Percentiles rank a stretch among this genome's conserved stretches.
Evolutionary conservation across 2,329 filamentous ascomycete species (phyloP).

Genomic region (Ascochyta fabae): DNA sequence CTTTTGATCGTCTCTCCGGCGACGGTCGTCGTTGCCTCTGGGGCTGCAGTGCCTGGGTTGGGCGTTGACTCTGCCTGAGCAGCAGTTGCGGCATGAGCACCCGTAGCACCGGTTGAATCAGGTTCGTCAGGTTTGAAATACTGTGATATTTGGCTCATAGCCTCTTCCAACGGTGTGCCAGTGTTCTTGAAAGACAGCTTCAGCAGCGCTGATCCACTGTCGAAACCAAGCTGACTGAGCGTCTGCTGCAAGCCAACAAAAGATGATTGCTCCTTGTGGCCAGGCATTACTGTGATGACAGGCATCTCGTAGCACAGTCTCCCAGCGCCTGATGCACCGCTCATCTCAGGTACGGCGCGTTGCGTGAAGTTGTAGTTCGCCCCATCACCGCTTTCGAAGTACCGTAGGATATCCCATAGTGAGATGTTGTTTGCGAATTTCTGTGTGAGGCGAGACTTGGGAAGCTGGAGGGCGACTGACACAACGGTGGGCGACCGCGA

Average conservation of each 20-base stretch:
- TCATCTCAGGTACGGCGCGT: conserved; percentile 72
- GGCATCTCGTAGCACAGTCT: conserved; percentile 89
- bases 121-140: conserved; percentile 67
- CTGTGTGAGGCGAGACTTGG: conserved; percentile 74
- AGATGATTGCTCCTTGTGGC: conserved; percentile 70
- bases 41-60: conserved; percentile 27
- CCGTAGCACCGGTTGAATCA: conserved; percentile 31
- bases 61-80: conserved; percentile 37
- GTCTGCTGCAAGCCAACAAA: conserved; percentile 89
- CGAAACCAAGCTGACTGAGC: conserved; percentile 83
- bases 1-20: conserved; percentile 33
- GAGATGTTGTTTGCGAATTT: conserved; percentile 89
- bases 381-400: conserved; percentile 73
- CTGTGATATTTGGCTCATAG: conserved; percentile 78
- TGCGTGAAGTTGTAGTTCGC: conserved; percentile 78
- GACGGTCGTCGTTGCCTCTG: conserved; percentile 33
- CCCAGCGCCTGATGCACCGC: conserved; percentile 64
- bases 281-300: conserved; percentile 79
- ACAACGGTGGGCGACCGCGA: conserved; percentile 86
- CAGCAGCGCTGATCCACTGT: conserved; percentile 80
- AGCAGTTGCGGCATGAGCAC: conserved; percentile 37
- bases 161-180: conserved; percentile 80
- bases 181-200: conserved; percentile 78
- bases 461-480: conserved; percentile 86
- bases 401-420: conserved; percentile 86